A percentile compares a stretch with the other conserved stretches of the same genome.
These are phyloP conservation scores for Nicotiana tomentosiformis DNA, from an alignment of 257 asterid species.

Conservation along the genomic window DNA sequence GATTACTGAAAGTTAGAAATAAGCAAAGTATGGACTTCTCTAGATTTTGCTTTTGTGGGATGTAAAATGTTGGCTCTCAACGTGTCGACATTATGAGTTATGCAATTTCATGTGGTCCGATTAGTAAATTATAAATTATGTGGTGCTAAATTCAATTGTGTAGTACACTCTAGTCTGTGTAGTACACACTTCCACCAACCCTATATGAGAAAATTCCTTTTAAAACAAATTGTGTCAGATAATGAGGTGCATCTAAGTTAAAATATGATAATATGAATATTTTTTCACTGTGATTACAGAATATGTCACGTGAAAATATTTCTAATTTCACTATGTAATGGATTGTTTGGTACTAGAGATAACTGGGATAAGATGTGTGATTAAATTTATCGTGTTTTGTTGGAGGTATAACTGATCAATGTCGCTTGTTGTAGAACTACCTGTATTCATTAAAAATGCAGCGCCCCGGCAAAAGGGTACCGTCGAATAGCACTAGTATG, in stretches of 20 bases:
- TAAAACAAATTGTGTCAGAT: background rate
- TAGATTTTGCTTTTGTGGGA: background rate
- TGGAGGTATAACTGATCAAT: too few relatives aligned
- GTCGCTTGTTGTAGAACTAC: too few relatives aligned
- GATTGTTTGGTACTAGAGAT: too few relatives aligned
- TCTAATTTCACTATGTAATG: background rate
- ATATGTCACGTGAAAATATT: too few relatives aligned
- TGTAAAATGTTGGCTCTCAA: background rate
- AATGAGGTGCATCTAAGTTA: background rate
- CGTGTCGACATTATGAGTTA: background rate
- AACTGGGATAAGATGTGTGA: too few relatives aligned
- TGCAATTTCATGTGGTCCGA: background rate
- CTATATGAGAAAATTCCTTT: background rate
- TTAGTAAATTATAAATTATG: background rate
- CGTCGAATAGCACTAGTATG: too few relatives aligned
- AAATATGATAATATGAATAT: background rate
- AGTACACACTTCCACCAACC: background rate
- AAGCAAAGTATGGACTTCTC: background rate
- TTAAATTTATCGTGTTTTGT: too few relatives aligned
- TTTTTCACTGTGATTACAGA: too few relatives aligned
- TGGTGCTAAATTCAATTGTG: background rate
- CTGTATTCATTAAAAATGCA: too few relatives aligned
- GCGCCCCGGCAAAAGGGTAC: too few relatives aligned
- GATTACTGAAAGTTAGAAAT: background rate
- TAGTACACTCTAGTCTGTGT: background rate